Evolutionary conservation across 768 basidiomycete genomes (phyloP), one percentile per base, ranked within the genome.

Genomic region (Leucosporidium yakuticum): DNA sequence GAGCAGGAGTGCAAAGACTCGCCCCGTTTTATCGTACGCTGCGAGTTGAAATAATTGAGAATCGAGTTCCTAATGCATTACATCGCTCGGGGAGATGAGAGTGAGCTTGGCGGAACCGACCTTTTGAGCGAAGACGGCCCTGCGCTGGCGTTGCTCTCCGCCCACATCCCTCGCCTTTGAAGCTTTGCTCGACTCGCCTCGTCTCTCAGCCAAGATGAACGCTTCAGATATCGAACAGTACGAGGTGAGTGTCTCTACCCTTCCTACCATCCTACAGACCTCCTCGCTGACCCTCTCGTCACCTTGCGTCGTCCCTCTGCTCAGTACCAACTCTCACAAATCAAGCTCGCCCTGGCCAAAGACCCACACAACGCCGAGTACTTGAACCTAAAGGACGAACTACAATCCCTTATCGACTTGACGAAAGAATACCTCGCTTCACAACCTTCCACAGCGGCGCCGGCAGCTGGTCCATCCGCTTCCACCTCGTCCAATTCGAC

Each of bases 181-280:
- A 44, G 39, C 39, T 44, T 15, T 9, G 11, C 39, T 44, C 39
- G 39, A 8, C 39, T 44, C 39, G 39, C 14, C 39, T 44, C 39
- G 39, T 44, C 14, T 44, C n/a, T 8, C 39, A 44, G 39, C 39
- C 39, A 44, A 15, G 39, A 83, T 83, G 82, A 79, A 89, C 77
- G 85, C 84, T 75, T 81, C 84, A 67, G 91, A 92, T 78, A 84
- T 93, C 67, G 91, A 93, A 79, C 89, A 89, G 2, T 92, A 91
- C 77, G 88, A 92, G 81, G 88, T 88, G 20, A 11, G 36, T 34
- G 19, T 15, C 17, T 3, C 14, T 7, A 44, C 39, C 39, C 14
- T 15, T 15, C 17, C 39, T 15, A 15, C 3, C 14, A 44, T 8
- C 39, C 39, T 44, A 20, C 20, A 6, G 12, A 2, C 1, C 9